Base-by-base conservation (phyloP, 2,329 filamentous ascomycete genomes). In the Epichloe sibirici region DNA sequence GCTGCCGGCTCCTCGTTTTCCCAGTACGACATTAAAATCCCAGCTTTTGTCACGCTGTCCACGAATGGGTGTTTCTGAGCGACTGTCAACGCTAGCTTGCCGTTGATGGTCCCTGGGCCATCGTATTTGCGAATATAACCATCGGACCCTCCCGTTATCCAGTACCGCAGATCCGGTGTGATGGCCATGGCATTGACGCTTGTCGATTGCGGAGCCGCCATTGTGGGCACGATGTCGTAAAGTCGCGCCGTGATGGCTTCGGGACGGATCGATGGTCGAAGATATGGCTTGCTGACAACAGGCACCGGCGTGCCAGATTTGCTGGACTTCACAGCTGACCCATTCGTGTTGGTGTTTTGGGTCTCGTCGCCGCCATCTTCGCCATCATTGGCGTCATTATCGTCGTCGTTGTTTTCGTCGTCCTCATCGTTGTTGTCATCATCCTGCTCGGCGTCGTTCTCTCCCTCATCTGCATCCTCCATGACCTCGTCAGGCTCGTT, bases 61-160 rank as follows among this genome's bases (percentile, higher is more conserved):
- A 98, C 93, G 62, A 97, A 98, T 0, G 93, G 93, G 65, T 98
- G 93, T 48, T 88, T 79, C 71, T 98, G 93, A 35, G 93, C 93
- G 5, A 98, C 93, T 0, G 93, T 98, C 61, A 98, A 74, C 55
- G 91, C 83, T 37, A 93, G 81, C 70, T 95, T 96, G 57, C 90
- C 90, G 65, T 98, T 98, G 59, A 94, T 90, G 5, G 93, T 96
- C 38, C 90, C 89, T 3, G 88, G 84, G 66, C 93, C 95, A 66
- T 98, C 94, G 70, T 94, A 97, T 68, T 96, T 97, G 53, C 93
- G 82, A 57, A 98, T 91, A 64, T 95, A 98, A 47, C 93, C 91
- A 69, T 98, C 93, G 0, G 87, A 85, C 1, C 93, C 93, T 39
- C 93, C 93, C 11, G 85, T 95, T 66, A 97, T 90, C 67, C 95